phyloP scores from a whole-genome alignment of 2,329 filamentous ascomycete genomes.

The Fusarium temperatum region DNA sequence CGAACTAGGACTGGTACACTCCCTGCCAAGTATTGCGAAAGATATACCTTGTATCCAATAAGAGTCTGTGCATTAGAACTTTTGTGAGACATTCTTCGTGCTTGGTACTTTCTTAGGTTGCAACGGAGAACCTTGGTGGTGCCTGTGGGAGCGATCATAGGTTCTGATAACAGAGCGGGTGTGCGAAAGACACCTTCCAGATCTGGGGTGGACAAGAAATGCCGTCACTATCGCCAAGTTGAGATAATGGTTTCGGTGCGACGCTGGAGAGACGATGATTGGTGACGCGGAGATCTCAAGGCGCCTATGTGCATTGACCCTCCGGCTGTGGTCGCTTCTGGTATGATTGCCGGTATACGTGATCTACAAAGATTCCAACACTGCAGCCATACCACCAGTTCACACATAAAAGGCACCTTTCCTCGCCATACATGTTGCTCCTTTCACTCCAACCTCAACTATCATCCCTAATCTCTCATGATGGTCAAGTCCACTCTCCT shows the following conservation, averaged over 20 bases:
- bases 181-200: conserved; percentile 16
- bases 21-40: conserved; percentile 2
- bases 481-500: conserved; percentile 34
- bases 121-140: background rate
- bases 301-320: background rate
- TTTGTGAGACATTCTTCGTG: conserved; percentile 3
- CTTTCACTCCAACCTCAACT: background rate
- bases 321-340: background rate
- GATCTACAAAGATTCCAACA: background rate
- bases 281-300: background rate
- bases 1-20: conserved; percentile 4
- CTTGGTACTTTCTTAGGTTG: background rate
- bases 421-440: background rate
- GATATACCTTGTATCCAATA: background rate
- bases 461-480: background rate
- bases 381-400: too few species aligned
- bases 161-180: background rate
- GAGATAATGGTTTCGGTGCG: background rate
- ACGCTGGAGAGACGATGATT: background rate
- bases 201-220: conserved; percentile 12
- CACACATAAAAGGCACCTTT: background rate
- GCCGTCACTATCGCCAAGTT: conserved; percentile 22
- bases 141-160: background rate
- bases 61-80: background rate
- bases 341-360: background rate